Conservation (phyloP, 139 green algal genomes). For the Pleodorina starrii region DNA sequence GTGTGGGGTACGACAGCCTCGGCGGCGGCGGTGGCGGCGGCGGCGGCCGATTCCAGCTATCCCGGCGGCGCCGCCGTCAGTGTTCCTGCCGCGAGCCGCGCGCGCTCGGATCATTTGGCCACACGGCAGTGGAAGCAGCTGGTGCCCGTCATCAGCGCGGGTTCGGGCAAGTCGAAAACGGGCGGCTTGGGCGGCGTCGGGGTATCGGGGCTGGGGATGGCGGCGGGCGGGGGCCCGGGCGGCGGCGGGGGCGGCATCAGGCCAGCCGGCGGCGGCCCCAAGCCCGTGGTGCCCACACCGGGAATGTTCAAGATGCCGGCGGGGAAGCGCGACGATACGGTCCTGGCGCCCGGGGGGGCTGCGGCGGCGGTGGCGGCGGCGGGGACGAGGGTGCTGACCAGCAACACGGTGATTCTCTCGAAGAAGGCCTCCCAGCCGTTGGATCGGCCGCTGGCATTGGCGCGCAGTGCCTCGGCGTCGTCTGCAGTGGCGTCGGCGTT, state of each 20-base stretch:
- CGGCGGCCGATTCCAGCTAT: not conserved
- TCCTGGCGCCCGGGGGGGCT: not conserved
- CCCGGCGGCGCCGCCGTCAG: not conserved
- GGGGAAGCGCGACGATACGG: not conserved
- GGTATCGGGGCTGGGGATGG: not conserved
- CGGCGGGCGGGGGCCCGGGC: not conserved
- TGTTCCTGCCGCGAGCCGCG: not conserved
- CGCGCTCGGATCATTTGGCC: constrained; percentile 52
- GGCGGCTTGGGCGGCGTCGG: not conserved
- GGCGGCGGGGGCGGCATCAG: not conserved
- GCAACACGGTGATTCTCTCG: not conserved
- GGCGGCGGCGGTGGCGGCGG: not conserved
- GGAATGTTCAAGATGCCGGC: constrained; percentile 8
- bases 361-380: not conserved
- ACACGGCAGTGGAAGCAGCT: constrained; percentile 64
- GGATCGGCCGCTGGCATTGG: not conserved
- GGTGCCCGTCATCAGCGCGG: constrained; percentile 51
- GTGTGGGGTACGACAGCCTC: constrained; percentile 11
- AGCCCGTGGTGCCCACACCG: not conserved
- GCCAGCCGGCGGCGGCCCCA: not conserved
- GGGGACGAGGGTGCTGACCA: not conserved
- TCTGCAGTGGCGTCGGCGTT: not conserved
- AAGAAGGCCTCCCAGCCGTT: constrained; percentile 13
- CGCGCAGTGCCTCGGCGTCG: not conserved
- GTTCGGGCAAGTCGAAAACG: constrained; percentile 2